These are phyloP conservation scores for Euphorbia pulcherrima DNA, from an alignment of 345 rosid genomes.

Conservation along the genomic window DNA sequence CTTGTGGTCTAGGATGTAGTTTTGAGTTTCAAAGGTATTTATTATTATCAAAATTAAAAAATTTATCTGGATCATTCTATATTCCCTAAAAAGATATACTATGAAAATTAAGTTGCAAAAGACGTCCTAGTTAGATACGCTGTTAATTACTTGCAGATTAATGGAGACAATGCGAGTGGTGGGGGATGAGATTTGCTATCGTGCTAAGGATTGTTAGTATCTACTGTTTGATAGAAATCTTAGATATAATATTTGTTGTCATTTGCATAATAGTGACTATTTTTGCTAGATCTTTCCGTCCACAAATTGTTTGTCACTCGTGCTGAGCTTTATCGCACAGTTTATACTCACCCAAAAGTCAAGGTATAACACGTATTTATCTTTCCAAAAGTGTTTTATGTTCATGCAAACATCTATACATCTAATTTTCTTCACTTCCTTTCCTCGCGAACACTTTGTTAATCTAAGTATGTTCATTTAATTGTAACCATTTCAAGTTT, in stretches of 20 bases:
- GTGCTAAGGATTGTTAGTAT: constrained; percentile 87
- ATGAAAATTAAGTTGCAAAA: not conserved
- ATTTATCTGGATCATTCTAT: constrained; percentile 5
- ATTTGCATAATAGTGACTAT: constrained; percentile 18
- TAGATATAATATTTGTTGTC: constrained; percentile 3
- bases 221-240: constrained; percentile 17
- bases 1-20: constrained; percentile 84
- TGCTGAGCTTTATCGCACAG: constrained; percentile 91
- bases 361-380: constrained; percentile 46
- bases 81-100: not conserved
- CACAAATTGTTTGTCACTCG: constrained; percentile 83
- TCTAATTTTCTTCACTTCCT: not conserved
- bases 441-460: not conserved
- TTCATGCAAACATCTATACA: constrained; percentile 2
- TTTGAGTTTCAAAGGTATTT: constrained; percentile 75
- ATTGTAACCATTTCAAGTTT: not conserved
- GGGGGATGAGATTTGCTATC: constrained; percentile 89
- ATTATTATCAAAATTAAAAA: constrained; percentile 20
- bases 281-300: constrained; percentile 64
- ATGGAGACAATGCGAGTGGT: constrained; percentile 86
- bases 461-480: not conserved
- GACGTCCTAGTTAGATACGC: constrained; percentile 17
- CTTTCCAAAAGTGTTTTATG: constrained; percentile 2
- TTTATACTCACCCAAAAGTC: constrained; percentile 90
- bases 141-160: constrained; percentile 48